Percentiles rank a stretch among this genome's conserved stretches.
These are phyloP conservation scores for Venturiaceae sp. DNA, from an alignment of 2,329 filamentous ascomycete species.

Conservation along the genomic window DNA sequence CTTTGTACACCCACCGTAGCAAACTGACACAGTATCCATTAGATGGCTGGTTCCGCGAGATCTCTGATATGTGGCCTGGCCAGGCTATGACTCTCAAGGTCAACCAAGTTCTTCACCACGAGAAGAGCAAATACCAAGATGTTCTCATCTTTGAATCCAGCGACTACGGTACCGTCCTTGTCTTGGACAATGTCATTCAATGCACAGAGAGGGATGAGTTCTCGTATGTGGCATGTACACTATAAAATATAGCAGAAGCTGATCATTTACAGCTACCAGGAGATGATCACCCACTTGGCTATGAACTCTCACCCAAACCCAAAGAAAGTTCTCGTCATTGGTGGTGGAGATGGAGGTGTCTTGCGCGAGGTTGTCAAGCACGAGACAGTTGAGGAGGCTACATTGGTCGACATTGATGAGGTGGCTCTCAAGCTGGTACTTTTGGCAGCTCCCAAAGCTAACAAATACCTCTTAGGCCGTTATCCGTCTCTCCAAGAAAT, in stretches of 20 bases:
- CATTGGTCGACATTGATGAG: slow-evolving; percentile 88
- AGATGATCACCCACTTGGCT: slow-evolving; percentile 99
- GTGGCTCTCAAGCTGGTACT: background rate
- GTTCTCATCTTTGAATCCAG: slow-evolving; percentile 98
- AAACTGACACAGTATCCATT: slow-evolving; percentile 9
- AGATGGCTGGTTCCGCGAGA: slow-evolving; percentile 99
- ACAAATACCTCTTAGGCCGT: slow-evolving; percentile 51
- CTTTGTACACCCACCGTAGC: background rate
- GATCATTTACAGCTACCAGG: slow-evolving; percentile 60
- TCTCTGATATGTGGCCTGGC: slow-evolving; percentile 97
- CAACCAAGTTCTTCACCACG: slow-evolving; percentile 96
- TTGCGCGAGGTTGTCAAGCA: slow-evolving; percentile 99
- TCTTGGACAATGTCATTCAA: slow-evolving; percentile 98
- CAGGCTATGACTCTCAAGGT: slow-evolving; percentile 91
- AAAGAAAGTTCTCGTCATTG: slow-evolving; percentile 97
- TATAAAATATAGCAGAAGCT: background rate
- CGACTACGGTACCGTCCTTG: slow-evolving; percentile 90
- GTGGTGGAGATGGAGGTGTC: slow-evolving; percentile 93
- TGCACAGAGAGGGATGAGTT: slow-evolving; percentile 98
- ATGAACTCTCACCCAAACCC: slow-evolving; percentile 98
- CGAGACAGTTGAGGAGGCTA: slow-evolving; percentile 89
- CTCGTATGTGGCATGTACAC: slow-evolving; percentile 44
- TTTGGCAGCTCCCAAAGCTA: too few relatives aligned
- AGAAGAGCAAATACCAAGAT: slow-evolving; percentile 99
- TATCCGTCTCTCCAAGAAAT: slow-evolving; percentile 96